A percentile compares a stretch with the other conserved stretches of the same genome.
Evolutionary conservation across 495 filamentous ascomycete genomes (phyloP).

Genomic region (Stereocaulon alpinum): DNA sequence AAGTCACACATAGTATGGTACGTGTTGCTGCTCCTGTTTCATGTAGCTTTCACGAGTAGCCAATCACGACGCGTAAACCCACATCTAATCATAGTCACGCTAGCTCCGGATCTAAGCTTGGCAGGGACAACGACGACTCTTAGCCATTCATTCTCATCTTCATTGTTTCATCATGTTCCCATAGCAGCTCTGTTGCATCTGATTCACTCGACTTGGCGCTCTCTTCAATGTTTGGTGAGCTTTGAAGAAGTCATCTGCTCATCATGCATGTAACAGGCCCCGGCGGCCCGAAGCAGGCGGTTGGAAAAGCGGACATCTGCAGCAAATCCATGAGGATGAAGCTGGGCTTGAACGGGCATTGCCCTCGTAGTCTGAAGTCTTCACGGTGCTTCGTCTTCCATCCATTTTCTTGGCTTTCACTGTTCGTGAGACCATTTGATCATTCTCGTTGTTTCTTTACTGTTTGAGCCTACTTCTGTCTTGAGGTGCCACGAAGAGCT

Average conservation of each 20-base stretch:
- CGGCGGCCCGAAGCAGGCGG: neutral
- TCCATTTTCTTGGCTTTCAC: neutral
- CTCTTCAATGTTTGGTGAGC: neutral
- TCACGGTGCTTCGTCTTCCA: neutral
- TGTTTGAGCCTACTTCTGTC: neutral
- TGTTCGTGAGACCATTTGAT: neutral
- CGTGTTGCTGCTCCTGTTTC: neutral
- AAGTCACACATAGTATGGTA: too few relatives aligned
- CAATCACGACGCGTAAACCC: neutral
- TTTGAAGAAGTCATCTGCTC: neutral
- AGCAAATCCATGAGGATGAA: neutral
- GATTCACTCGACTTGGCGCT: conserved; percentile 6
- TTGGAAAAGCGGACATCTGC: neutral
- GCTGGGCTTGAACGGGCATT: neutral
- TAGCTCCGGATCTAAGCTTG: neutral
- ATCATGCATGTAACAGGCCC: neutral
- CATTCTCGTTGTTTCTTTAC: neutral
- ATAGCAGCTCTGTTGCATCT: neutral
- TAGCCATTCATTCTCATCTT: neutral
- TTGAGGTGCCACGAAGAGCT: neutral
- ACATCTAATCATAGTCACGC: neutral
- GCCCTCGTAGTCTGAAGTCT: neutral
- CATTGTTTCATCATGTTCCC: neutral
- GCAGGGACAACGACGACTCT: neutral
- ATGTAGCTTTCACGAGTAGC: neutral